Conservation (phyloP, 495 filamentous ascomycete species). For the Aspergillus carlsbadensis region DNA sequence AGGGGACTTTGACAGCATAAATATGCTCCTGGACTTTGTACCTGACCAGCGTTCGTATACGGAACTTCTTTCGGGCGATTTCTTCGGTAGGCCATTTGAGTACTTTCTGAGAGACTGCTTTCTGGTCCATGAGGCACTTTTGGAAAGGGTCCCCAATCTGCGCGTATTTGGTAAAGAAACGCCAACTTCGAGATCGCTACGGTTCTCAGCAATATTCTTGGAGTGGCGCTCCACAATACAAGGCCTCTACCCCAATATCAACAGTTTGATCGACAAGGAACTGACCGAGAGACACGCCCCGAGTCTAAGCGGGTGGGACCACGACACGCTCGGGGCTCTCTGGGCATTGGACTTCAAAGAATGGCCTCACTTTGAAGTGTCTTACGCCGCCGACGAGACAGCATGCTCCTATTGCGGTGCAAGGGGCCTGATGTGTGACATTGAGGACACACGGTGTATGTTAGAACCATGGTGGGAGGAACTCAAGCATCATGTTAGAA, state of each 20-base stretch:
- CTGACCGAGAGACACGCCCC: background rate
- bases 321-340: background rate
- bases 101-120: background rate
- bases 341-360: background rate
- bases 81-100: background rate
- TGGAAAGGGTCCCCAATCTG: too few species aligned
- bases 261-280: background rate
- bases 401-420: too few species aligned
- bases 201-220: background rate
- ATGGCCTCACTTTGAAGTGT: background rate
- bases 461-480: slow-evolving; percentile 2
- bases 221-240: background rate
- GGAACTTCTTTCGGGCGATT: background rate
- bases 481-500: background rate
- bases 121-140: too few species aligned
- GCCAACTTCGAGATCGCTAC: background rate
- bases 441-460: background rate
- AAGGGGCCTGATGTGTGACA: too few species aligned
- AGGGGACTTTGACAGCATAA: background rate
- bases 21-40: background rate
- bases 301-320: background rate
- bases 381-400: too few species aligned
- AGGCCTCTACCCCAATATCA: background rate
- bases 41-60: background rate
- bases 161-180: background rate